Evolutionary conservation across 306 rosid genomes (phyloP), one percentile per base, ranked within the genome.

Genomic region (Pachyrhizus erosus): DNA sequence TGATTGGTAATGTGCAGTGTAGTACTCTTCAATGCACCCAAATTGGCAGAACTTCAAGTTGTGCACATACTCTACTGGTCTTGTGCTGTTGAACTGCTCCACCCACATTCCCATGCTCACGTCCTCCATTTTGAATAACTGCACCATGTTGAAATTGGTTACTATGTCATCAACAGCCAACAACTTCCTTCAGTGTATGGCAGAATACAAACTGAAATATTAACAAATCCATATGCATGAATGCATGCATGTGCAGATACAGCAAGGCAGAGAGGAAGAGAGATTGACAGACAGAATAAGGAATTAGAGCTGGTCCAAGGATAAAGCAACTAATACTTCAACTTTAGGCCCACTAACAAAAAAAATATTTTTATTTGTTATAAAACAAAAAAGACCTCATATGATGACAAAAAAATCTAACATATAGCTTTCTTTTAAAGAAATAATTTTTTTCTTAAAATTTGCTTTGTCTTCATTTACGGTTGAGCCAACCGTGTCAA

Each of bases 51-150:
- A 92, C 71, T 77, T 86, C 54, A 80, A 83, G 90, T 86, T 87
- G 75, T 92, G 97, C 57, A 76, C 31, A 79, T 89, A 89, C 78
- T 84, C 80, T 4, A 92, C 97, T 37, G 82, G 52, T 33, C n/a
- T 86, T 73, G 94, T 60, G 54, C 75, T 76, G 88, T 92, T 92
- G 81, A 90, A 92, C 52, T 86, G 83, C 60, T 89, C 94, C 3
- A 92, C 94, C 97, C 94, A 92, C 97, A 92, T 86, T 83, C 97
- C 97, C 97, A 92, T 90, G 82, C 97, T 90, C 72, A 92, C 97
- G 49, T 92, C 97, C 76, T 92, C 97, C 97, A 92, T 92, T 81
- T 92, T 92, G 77, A 92, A 92, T 62, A 92, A 69, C 97, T 91
- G 84, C 87, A 76, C 64, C 51, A 60, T 70, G 37, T 52, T n/a